Evolutionary conservation across 2,329 filamentous ascomycete genomes (phyloP), one percentile per base, ranked within the genome.

Genomic region (Pseudogymnoascus sp.): DNA sequence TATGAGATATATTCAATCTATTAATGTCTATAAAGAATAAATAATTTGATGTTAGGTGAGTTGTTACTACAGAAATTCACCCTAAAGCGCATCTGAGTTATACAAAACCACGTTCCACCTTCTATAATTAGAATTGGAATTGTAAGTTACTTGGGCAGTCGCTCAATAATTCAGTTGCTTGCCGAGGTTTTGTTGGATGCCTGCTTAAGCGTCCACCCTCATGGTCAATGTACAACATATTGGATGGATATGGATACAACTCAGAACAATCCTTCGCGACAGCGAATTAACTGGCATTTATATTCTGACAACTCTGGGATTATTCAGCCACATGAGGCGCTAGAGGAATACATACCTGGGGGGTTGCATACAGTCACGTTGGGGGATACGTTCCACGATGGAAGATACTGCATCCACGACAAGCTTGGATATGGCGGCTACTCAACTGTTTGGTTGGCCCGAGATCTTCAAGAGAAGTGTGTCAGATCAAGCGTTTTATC

Each of bases 371-470:
- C 62, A 5, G 59, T 60, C 13, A 63, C 60, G 36, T 40, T 69
- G 2, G 70, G 71, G 1, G 70, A 74, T 42, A 35, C 71, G 4
- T 65, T 74, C 1, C 64, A 72, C 35, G 61, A 65, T 10, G 74
- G 70, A 15, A 66, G 73, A 62, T 77, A 77, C 62, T 65, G 52
- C 4, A 70, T 78, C 48, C 68, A 71, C 3, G 72, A 76, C 61
- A 77, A 78, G 63, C 69, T 78, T 12, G 74, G 74, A 1, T 71
- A 67, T 65, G 74, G 75, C 4, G 71, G 71, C n/a, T 76, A 73
- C 67, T 75, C 74, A 5, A 77, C 71, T 5, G 71, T 77, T 55
- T 78, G 74, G 74, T 71, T 77, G 52, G 72, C 74, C n/a, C 67
- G 60, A 21, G 76, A 78, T 42, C 2, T 15, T 9, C n/a, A 18